Percentiles rank a stretch among this genome's conserved stretches.
Conservation (phyloP, 306 rosid species). For the Citrullus amarus region DNA sequence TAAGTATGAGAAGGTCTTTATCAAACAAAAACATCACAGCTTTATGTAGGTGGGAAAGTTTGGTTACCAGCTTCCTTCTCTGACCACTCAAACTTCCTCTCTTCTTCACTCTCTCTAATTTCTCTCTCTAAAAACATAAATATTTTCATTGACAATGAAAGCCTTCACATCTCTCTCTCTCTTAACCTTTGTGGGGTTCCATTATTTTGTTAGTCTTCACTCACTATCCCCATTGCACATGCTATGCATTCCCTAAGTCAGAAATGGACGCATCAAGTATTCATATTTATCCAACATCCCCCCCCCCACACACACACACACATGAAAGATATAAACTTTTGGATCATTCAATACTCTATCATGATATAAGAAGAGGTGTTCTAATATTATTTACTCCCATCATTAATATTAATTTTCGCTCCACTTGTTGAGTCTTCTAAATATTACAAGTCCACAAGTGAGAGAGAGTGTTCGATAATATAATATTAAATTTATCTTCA, state of each 20-base stretch:
- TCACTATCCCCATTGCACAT: not conserved
- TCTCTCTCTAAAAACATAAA: not conserved
- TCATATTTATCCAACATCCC: not conserved
- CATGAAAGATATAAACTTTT: too few species aligned
- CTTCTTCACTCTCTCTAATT: not conserved
- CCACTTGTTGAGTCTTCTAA: too few species aligned
- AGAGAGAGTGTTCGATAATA: too few species aligned
- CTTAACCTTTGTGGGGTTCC: not conserved
- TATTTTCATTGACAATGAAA: not conserved
- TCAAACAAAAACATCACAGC: not conserved
- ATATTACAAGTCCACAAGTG: too few species aligned
- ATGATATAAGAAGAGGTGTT: too few species aligned
- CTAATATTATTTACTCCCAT: too few species aligned
- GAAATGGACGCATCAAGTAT: not conserved
- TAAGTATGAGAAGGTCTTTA: not conserved
- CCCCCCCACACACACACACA: too few species aligned
- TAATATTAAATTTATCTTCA: too few species aligned
- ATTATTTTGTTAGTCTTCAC: not conserved
- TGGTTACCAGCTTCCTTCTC: conserved; percentile 66
- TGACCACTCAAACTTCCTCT: not conserved
- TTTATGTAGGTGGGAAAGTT: conserved; percentile 52
- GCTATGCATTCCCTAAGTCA: not conserved
- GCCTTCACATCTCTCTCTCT: not conserved
- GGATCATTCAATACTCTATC: too few species aligned
- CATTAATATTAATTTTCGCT: too few species aligned